A percentile compares a stretch with the other conserved stretches of the same genome.
These are phyloP conservation scores for Zizania palustris DNA, from an alignment of 202 grass and related monocot genomes.

Conservation along the genomic window DNA sequence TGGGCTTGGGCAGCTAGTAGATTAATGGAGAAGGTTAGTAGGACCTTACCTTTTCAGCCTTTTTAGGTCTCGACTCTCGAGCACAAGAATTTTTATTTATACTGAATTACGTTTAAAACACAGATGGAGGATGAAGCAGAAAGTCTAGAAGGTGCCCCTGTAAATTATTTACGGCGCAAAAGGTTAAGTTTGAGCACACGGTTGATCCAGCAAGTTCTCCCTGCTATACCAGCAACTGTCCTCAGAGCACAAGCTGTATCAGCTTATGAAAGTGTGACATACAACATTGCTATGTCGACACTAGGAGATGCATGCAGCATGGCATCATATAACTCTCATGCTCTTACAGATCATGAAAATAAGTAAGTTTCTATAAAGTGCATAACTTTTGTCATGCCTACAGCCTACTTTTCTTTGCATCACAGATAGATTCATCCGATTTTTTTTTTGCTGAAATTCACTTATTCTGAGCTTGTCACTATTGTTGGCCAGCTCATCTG, in stretches of 20 bases:
- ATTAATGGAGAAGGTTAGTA: conserved; percentile 90
- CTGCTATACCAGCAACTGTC: conserved; percentile 76
- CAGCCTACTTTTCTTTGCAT: conserved; percentile 38
- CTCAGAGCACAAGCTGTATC: conserved; percentile 77
- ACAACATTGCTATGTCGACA: conserved; percentile 65
- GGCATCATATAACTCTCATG: conserved; percentile 57
- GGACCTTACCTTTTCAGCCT: conserved; percentile 39
- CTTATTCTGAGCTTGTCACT: conserved; percentile 40
- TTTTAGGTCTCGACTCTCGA: conserved; percentile 24
- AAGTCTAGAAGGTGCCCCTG: conserved; percentile 62
- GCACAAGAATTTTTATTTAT: conserved; percentile 20
- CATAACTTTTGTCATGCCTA: conserved; percentile 14
- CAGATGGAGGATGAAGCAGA: conserved; percentile 80
- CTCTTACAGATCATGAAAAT: conserved; percentile 58
- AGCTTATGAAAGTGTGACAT: conserved; percentile 78
- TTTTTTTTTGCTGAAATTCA: conserved; percentile 30
- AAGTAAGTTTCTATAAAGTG: conserved; percentile 56
- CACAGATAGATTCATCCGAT: not conserved
- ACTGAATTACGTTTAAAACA: conserved; percentile 32
- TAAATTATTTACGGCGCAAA: conserved; percentile 58
- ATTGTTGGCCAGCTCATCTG: conserved; percentile 55
- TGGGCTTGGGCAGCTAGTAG: conserved; percentile 90
- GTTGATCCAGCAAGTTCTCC: conserved; percentile 88
- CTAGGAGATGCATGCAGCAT: conserved; percentile 83
- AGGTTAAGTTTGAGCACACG: conserved; percentile 78